Base-by-base conservation (phyloP, 345 rosid genomes). In the Citrus maxima region DNA sequence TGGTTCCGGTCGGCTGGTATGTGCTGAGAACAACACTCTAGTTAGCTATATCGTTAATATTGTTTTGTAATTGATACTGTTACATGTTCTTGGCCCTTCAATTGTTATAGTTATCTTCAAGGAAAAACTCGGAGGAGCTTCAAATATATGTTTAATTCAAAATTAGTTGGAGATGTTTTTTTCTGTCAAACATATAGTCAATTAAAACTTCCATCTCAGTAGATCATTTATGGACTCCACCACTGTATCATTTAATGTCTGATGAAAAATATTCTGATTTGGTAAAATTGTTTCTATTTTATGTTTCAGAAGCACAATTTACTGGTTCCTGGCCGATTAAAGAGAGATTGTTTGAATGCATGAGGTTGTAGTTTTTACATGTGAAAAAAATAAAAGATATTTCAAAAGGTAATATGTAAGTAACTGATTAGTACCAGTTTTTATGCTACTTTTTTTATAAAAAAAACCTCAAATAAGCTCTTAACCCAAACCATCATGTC, bases 1-100 rank as follows among this genome's bases (percentile, higher is more conserved):
- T 75, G 89, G 90, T 81, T 91, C 99, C 76, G 99, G 98, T 59
- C 93, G 99, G 66, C 82, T 96, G 94, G 99, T 94, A 90, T 62
- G 94, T 81, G 67, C 37, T 19, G 21, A 18, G 40, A 55, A 63
- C 38, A 32, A 22, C n/a, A 55, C 70, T 78, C 77, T 74, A 40
- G 77, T 32, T 16, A 56, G 66, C 49, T 55, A 37, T 13, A 38
- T 67, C 1, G 0, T 9, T 35, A 66, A 30, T 34, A 66, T 3
- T 71, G 10, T 74, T 28, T 74, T 16, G 5, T 19, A 1, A 63
- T 27, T 42, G 65, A 14, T 56, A 73, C 9, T 1, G 2, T 61
- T 38, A 0, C 77, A 14, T 60, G 22, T 40, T 74, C 2, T 25
- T 62, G 37, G 46, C 37, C 25, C 19, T 61, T 62, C 18, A 10